phyloP scores from a whole-genome alignment of 2,329 filamentous ascomycete species.

The Penicillium hordei region DNA sequence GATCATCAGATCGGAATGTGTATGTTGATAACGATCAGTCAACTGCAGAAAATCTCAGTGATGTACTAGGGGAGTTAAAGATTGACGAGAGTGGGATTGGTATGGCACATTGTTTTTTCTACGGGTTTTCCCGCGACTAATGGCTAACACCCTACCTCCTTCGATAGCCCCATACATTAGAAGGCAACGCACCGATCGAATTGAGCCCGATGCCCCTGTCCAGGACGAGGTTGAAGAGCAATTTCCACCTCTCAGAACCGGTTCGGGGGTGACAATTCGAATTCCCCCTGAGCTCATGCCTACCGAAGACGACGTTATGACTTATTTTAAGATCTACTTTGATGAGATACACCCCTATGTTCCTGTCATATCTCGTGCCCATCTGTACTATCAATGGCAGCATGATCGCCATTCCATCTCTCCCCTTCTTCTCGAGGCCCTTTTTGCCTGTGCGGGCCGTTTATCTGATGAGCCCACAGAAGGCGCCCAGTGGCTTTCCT shows the following conservation, averaged over 20 bases:
- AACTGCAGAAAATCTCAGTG: slow-evolving; percentile 69
- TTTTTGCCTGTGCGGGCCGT: slow-evolving; percentile 85
- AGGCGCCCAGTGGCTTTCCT: slow-evolving; percentile 87
- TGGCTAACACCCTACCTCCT: slow-evolving; percentile 6
- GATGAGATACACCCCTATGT: slow-evolving; percentile 87
- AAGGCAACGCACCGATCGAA: slow-evolving; percentile 53
- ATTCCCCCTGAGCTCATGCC: slow-evolving; percentile 95
- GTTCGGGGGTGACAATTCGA: slow-evolving; percentile 73
- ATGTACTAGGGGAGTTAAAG: slow-evolving; percentile 80
- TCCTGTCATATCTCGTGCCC: slow-evolving; percentile 77
- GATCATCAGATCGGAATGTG: slow-evolving; percentile 45
- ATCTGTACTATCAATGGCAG: slow-evolving; percentile 89
- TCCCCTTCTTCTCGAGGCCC: slow-evolving; percentile 80
- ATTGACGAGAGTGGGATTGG: slow-evolving; percentile 85
- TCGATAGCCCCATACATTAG: slow-evolving; percentile 77
- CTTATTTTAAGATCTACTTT: slow-evolving; percentile 91
- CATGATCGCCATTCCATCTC: slow-evolving; percentile 80
- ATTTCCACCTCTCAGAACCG: slow-evolving; percentile 66
- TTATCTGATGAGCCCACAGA: slow-evolving; percentile 80
- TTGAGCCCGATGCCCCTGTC: slow-evolving; percentile 55
- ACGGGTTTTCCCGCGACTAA: neutral
- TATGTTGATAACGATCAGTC: slow-evolving; percentile 64
- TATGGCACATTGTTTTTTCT: slow-evolving; percentile 46
- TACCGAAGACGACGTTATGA: slow-evolving; percentile 73
- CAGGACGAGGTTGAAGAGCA: slow-evolving; percentile 70